A percentile compares a stretch with the other conserved stretches of the same genome.
These are phyloP conservation scores for Paratinospora sagittata DNA, from an alignment of 164 flowering plant genomes.

Conservation along the genomic window DNA sequence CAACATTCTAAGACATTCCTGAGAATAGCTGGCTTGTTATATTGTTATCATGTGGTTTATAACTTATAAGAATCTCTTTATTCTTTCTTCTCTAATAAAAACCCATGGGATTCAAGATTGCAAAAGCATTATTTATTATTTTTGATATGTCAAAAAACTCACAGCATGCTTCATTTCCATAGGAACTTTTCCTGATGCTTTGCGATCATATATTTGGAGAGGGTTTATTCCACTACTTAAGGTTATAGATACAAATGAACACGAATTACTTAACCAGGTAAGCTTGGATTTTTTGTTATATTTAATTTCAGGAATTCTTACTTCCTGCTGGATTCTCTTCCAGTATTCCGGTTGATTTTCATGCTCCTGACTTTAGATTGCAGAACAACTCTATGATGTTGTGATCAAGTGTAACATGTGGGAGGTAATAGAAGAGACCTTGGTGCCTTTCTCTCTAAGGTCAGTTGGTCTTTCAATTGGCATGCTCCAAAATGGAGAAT, in stretches of 20 bases:
- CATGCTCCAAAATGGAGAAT: constrained; percentile 38
- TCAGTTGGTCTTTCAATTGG: constrained; percentile 45
- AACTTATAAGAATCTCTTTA: not conserved
- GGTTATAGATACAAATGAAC: constrained; percentile 33
- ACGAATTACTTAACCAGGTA: constrained; percentile 63
- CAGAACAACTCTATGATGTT: constrained; percentile 47
- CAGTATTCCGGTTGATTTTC: constrained; percentile 7
- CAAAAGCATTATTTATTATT: not conserved
- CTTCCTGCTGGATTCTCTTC: not conserved
- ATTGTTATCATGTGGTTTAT: not conserved
- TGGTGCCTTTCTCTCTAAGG: constrained; percentile 57
- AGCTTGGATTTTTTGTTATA: not conserved
- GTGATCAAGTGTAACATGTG: constrained; percentile 43
- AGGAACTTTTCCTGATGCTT: constrained; percentile 21
- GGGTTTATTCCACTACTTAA: constrained; percentile 54
- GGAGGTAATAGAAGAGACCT: constrained; percentile 46
- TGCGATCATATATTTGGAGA: constrained; percentile 45
- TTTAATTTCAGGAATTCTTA: not conserved
- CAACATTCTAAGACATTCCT: too few species aligned
- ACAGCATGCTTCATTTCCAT: constrained; percentile 6
- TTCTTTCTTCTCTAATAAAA: not conserved
- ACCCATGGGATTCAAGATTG: not conserved
- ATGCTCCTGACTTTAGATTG: constrained; percentile 37
- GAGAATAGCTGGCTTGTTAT: too few species aligned
- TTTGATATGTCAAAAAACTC: not conserved